Percentiles rank a stretch among this genome's conserved stretches.
phyloP scores from a whole-genome alignment of 306 rosid genomes.

The Begonia peltatifolia region DNA sequence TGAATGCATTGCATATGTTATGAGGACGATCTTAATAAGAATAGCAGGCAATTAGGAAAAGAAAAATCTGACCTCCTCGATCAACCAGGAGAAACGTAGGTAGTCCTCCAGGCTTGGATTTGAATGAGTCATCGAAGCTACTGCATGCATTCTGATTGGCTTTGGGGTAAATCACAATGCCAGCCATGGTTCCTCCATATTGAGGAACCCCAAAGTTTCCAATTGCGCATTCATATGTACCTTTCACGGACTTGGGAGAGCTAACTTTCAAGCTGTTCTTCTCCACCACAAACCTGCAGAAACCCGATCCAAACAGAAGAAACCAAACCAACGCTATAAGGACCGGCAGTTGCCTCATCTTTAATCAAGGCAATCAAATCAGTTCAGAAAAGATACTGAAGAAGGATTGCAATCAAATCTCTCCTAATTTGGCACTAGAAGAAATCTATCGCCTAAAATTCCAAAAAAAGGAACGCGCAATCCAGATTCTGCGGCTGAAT shows the following conservation, averaged over 20 bases:
- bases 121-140: slow-evolving; percentile 47
- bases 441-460: too few relatives aligned
- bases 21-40: background rate
- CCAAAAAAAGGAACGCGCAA: too few relatives aligned
- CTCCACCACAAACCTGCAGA: slow-evolving; percentile 84
- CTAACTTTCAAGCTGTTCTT: slow-evolving; percentile 75
- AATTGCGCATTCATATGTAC: slow-evolving; percentile 71
- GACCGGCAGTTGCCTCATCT: slow-evolving; percentile 30
- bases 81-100: slow-evolving; percentile 79
- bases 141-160: slow-evolving; percentile 69
- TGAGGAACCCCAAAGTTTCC: slow-evolving; percentile 95
- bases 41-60: background rate
- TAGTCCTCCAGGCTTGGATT: slow-evolving; percentile 50
- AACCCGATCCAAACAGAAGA: slow-evolving; percentile 38
- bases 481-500: too few relatives aligned
- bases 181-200: slow-evolving; percentile 84
- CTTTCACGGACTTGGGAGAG: slow-evolving; percentile 47
- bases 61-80: slow-evolving; percentile 65
- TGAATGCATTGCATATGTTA: background rate
- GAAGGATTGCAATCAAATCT: too few relatives aligned
- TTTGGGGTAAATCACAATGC: slow-evolving; percentile 55
- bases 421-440: too few relatives aligned
- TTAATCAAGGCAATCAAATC: background rate
- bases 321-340: slow-evolving; percentile 30
- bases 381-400: too few relatives aligned